Evolutionary conservation across 2,329 filamentous ascomycete genomes (phyloP).

Genomic region (Epichloe baconii): DNA sequence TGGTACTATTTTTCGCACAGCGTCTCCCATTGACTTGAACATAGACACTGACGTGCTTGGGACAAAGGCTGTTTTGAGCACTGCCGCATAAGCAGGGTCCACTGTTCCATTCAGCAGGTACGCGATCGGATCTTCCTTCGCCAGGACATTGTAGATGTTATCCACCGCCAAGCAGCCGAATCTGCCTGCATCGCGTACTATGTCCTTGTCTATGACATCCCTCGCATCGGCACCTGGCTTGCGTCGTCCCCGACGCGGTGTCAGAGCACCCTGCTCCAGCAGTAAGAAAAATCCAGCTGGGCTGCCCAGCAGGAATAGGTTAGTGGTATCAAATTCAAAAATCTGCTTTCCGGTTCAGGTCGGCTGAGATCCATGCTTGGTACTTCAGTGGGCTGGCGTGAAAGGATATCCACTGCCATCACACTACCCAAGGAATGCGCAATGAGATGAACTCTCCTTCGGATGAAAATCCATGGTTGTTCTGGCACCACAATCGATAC

Average conservation of each 20-base stretch:
- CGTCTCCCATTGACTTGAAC: slow-evolving; percentile 49
- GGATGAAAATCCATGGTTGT: slow-evolving; percentile 76
- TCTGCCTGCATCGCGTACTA: slow-evolving; percentile 65
- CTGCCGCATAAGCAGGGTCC: slow-evolving; percentile 64
- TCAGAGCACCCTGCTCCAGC: slow-evolving; percentile 57
- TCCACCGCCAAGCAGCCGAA: slow-evolving; percentile 91
- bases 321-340: slow-evolving; percentile 90
- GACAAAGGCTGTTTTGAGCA: slow-evolving; percentile 65
- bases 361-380: slow-evolving; percentile 34
- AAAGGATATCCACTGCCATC: slow-evolving; percentile 87
- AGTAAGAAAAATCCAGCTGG: slow-evolving; percentile 88
- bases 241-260: slow-evolving; percentile 61
- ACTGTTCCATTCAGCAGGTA: slow-evolving; percentile 87
- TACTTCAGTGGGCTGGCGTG: slow-evolving; percentile 66
- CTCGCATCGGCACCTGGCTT: slow-evolving; percentile 62
- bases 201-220: slow-evolving; percentile 39
- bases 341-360: slow-evolving; percentile 32
- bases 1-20: slow-evolving; percentile 49
- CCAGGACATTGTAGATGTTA: slow-evolving; percentile 90
- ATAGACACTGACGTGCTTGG: slow-evolving; percentile 58
- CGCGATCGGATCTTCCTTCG: slow-evolving; percentile 61
- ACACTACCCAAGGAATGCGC: slow-evolving; percentile 89
- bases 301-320: slow-evolving; percentile 80
- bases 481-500: slow-evolving; percentile 88
- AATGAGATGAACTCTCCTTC: slow-evolving; percentile 76